Evolutionary conservation across 23 red algal genomes (phyloP).

Genomic region (Gracilariopsis chorda): DNA sequence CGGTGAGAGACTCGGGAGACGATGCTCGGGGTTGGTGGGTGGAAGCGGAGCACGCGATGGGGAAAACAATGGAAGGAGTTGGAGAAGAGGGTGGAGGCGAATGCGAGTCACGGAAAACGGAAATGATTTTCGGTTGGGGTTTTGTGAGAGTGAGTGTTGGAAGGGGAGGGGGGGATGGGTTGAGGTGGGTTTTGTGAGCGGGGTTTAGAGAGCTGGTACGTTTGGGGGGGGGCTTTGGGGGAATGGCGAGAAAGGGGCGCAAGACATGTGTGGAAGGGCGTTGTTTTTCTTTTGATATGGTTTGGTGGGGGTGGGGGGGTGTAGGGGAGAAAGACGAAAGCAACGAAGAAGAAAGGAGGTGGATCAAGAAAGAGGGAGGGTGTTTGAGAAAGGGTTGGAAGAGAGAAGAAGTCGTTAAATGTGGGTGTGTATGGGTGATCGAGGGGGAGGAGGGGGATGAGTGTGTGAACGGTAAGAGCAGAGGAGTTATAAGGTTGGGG

Average conservation of each 20-base stretch:
- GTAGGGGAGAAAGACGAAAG: not conserved
- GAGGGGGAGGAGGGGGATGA: not conserved
- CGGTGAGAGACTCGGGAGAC: not conserved
- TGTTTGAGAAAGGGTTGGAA: no score
- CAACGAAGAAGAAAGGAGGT: not conserved
- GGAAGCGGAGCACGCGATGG: not conserved
- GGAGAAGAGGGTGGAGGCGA: not conserved
- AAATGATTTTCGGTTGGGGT: no score
- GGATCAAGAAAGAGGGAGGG: not conserved
- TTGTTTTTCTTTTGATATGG: no score
- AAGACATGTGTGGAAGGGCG: not conserved
- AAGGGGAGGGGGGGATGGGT: no score
- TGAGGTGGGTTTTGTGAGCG: no score
- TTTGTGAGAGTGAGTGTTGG: no score
- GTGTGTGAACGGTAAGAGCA: no score
- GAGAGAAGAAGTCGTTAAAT: not conserved
- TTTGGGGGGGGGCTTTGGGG: not conserved
- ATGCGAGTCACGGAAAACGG: not conserved
- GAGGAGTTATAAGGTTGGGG: no score
- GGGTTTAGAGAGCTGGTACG: no score
- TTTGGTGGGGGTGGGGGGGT: not conserved
- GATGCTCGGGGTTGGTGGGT: constrained; percentile 1
- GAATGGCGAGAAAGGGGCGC: not conserved
- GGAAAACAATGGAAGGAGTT: not conserved
- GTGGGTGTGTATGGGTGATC: not conserved